Conservation (phyloP, 1,139 yeast genomes). For the Tardiomyces blankii region DNA sequence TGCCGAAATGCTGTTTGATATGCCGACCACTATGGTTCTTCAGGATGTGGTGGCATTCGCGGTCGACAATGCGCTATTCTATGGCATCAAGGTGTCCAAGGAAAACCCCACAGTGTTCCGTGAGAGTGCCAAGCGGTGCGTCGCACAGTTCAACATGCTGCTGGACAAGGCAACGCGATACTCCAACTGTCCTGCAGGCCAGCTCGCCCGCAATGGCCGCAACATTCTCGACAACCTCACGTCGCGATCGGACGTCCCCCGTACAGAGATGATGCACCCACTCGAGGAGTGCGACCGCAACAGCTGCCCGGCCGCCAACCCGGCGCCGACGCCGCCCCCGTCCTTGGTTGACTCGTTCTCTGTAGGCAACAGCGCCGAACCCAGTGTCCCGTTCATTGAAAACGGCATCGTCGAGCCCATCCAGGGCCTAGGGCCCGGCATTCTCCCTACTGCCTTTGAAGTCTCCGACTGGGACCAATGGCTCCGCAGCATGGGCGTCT, state of each 20-base stretch:
- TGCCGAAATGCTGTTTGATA: neutral
- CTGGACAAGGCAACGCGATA: neutral
- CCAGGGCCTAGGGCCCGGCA: neutral
- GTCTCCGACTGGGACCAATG: constrained; percentile 11
- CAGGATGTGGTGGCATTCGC: constrained; percentile 9
- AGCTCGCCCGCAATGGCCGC: neutral
- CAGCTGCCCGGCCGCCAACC: neutral
- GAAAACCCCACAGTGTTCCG: neutral
- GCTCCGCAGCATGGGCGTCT: constrained; percentile 6
- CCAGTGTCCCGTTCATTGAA: neutral
- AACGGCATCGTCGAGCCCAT: neutral
- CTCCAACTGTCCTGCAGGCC: neutral
- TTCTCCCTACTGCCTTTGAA: constrained; percentile 9
- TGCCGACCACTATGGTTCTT: constrained; percentile 7
- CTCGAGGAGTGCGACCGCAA: neutral
- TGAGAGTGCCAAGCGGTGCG: neutral
- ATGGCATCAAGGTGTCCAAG: constrained; percentile 7
- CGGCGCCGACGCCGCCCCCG: neutral
- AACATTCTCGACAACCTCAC: neutral
- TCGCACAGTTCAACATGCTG: neutral
- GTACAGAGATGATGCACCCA: neutral
- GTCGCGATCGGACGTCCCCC: neutral
- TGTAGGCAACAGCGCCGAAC: too few relatives aligned
- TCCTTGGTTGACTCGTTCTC: neutral
- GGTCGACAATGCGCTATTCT: constrained; percentile 12